These are phyloP conservation scores for Sordariomycetes sp. DNA, from an alignment of 2,329 filamentous ascomycete genomes.

Conservation along the genomic window DNA sequence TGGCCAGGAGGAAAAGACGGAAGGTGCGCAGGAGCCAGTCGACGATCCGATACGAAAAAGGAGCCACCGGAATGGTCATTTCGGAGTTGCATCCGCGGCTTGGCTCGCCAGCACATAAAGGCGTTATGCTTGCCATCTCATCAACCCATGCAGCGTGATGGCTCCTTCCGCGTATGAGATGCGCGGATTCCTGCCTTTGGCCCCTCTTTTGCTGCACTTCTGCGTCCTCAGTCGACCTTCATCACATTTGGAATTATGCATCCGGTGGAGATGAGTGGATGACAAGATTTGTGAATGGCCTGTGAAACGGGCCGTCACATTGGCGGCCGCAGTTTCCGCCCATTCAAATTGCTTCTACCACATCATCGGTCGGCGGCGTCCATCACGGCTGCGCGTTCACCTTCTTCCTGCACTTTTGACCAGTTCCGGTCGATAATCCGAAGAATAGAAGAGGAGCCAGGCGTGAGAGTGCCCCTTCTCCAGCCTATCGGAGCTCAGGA, in stretches of 20 bases:
- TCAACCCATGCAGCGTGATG: conserved; percentile 4
- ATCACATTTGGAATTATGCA: not conserved
- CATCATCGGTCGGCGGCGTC: not conserved
- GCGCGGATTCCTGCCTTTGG: not conserved
- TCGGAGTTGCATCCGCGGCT: not conserved
- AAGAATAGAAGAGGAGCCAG: not conserved
- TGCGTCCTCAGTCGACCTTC: not conserved
- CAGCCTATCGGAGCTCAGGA: conserved; percentile 1
- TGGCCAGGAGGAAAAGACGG: not conserved
- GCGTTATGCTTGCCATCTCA: conserved; percentile 2
- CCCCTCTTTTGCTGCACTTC: not conserved
- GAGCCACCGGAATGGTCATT: too few relatives aligned
- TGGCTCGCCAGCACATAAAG: not conserved
- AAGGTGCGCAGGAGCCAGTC: not conserved
- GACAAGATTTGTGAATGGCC: conserved; percentile 1
- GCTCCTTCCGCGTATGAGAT: not conserved
- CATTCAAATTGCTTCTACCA: not conserved
- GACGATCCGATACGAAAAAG: not conserved
- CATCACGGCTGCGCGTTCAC: not conserved
- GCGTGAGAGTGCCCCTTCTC: not conserved
- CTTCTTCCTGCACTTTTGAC: not conserved
- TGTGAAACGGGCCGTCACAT: conserved; percentile 25
- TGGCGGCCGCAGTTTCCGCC: conserved; percentile 16
- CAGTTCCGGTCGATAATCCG: not conserved
- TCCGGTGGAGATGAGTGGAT: not conserved